Evolutionary conservation across 768 basidiomycete genomes (phyloP).

Genomic region (Exidia glandulosa): DNA sequence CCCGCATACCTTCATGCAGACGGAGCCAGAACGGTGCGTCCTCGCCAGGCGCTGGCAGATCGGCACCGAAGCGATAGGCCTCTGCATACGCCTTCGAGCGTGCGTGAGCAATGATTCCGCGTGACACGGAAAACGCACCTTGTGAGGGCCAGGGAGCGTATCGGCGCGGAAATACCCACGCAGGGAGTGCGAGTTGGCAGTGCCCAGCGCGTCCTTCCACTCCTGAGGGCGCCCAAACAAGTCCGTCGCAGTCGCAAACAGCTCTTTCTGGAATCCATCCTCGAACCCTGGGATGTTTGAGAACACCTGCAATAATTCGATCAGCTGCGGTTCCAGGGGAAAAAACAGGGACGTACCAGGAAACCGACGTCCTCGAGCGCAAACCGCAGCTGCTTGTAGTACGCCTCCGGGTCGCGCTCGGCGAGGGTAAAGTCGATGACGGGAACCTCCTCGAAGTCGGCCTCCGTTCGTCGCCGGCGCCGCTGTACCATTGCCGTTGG

Average conservation of each 20-base stretch:
- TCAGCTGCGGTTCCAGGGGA: neutral
- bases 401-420: neutral
- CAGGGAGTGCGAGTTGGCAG: constrained; percentile 14
- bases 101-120: neutral
- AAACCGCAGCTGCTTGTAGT: constrained; percentile 6
- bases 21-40: constrained; percentile 20
- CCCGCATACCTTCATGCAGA: constrained; percentile 17
- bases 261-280: constrained; percentile 9
- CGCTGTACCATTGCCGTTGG: neutral
- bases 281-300: constrained; percentile 22
- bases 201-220: constrained; percentile 18
- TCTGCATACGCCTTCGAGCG: constrained; percentile 17
- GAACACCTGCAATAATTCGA: neutral
- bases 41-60: constrained; percentile 13
- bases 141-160: constrained; percentile 13
- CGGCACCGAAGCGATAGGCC: constrained; percentile 20
- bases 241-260: constrained; percentile 13
- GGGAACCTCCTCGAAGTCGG: neutral
- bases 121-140: constrained; percentile 9
- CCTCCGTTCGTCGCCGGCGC: neutral
- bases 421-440: neutral
- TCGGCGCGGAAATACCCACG: constrained; percentile 21
- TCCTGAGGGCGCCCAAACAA: constrained; percentile 17
- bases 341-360: neutral
- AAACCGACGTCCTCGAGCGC: constrained; percentile 22